Conservation (phyloP, 805 yeast genomes). For the Debaryomyces maramus region DNA sequence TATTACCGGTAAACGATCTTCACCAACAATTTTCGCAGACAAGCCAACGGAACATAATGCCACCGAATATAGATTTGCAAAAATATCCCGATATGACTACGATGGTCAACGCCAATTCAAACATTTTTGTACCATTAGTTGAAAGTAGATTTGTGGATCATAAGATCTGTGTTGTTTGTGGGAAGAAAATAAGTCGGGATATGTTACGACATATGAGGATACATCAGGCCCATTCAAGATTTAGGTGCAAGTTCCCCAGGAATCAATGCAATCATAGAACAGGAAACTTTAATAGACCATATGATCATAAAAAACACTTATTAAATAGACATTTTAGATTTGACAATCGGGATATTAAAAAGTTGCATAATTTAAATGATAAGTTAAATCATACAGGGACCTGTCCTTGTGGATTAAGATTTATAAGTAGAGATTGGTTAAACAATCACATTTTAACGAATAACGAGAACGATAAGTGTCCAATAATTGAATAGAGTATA, state of each 20-base stretch:
- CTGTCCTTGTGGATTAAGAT: slow-evolving; percentile 45
- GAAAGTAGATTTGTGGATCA: slow-evolving; percentile 40
- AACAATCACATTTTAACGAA: slow-evolving; percentile 34
- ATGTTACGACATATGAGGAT: slow-evolving; percentile 63
- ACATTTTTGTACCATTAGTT: slow-evolving; percentile 34
- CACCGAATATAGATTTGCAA: slow-evolving; percentile 9
- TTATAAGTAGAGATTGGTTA: slow-evolving; percentile 35
- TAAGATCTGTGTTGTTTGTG: slow-evolving; percentile 51
- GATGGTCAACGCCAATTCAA: slow-evolving; percentile 35
- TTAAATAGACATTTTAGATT: slow-evolving; percentile 60
- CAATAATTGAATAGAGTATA: slow-evolving; percentile 13
- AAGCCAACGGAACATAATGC: background rate
- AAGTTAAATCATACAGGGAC: slow-evolving; percentile 52
- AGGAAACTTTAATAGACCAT: slow-evolving; percentile 65
- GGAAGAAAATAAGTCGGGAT: slow-evolving; percentile 56
- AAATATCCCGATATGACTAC: slow-evolving; percentile 41
- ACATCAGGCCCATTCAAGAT: slow-evolving; percentile 57
- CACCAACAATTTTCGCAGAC: no score
- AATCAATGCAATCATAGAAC: slow-evolving; percentile 57
- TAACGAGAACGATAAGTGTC: slow-evolving; percentile 20
- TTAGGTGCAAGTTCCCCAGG: slow-evolving; percentile 58
- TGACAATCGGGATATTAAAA: slow-evolving; percentile 45
- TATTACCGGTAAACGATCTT: no score
- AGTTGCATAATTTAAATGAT: slow-evolving; percentile 51
- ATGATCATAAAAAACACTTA: slow-evolving; percentile 66